Conservation (phyloP, 306 rosid genomes). For the Styphnolobium japonicum region DNA sequence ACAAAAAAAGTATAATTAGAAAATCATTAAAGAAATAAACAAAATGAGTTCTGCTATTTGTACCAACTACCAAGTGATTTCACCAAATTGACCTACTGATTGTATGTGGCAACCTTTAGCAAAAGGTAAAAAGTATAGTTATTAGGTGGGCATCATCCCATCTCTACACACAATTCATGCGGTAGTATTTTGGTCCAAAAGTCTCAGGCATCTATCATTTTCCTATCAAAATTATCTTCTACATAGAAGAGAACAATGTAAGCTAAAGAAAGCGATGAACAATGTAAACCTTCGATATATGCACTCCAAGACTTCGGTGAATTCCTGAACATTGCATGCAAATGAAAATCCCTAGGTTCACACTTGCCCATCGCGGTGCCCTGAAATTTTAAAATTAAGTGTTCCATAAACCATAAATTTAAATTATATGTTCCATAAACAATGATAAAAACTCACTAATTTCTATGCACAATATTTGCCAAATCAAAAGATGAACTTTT, state of each 20-base stretch:
- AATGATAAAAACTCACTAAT: neutral
- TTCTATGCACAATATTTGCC: neutral
- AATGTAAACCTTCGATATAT: conserved; percentile 75
- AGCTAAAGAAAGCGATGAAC: neutral
- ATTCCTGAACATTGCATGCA: conserved; percentile 98
- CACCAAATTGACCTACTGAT: neutral
- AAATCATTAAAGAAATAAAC: neutral
- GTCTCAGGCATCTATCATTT: neutral
- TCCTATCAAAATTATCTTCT: neutral
- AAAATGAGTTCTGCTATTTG: neutral
- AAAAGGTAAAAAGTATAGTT: neutral
- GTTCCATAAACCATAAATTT: too few relatives aligned
- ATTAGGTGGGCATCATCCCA: neutral
- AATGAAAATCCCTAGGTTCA: conserved; percentile 86
- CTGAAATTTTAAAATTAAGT: conserved; percentile 39
- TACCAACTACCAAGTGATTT: neutral
- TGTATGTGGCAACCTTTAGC: neutral
- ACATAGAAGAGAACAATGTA: neutral
- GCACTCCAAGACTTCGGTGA: conserved; percentile 96
- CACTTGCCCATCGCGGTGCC: conserved; percentile 99
- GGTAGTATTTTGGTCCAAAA: neutral
- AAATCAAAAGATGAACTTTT: neutral
- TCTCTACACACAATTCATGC: neutral
- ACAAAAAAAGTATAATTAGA: neutral
- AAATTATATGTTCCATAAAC: neutral